Conservation (phyloP, 768 basidiomycete genomes). For the Lactifluus pinguis region DNA sequence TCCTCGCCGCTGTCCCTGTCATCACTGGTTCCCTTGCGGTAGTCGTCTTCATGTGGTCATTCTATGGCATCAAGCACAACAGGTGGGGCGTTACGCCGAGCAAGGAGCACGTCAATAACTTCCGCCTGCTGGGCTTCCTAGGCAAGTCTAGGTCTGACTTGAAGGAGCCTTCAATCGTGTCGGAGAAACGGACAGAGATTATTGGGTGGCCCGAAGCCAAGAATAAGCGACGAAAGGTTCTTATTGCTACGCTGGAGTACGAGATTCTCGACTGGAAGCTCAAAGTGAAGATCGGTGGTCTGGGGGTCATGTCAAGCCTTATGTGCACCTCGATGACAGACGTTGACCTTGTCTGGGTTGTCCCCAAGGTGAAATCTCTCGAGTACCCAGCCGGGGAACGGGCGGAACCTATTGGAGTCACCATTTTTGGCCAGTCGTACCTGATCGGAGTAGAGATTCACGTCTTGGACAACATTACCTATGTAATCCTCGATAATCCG, state of each 20-base stretch:
- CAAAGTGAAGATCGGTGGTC: conserved; percentile 95
- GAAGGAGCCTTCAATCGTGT: conserved; percentile 51
- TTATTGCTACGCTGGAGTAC: conserved; percentile 90
- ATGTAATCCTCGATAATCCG: conserved; percentile 87
- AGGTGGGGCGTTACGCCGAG: conserved; percentile 77
- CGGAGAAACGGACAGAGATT: conserved; percentile 64
- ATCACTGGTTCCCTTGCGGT: conserved; percentile 81
- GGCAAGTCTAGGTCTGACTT: conserved; percentile 61
- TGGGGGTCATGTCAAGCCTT: conserved; percentile 96
- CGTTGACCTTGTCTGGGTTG: conserved; percentile 88
- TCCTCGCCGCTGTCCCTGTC: conserved; percentile 72
- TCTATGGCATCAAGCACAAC: conserved; percentile 94
- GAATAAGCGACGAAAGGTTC: conserved; percentile 81
- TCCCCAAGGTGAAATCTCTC: conserved; percentile 91
- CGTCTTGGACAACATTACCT: conserved; percentile 89
- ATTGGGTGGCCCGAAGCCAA: conserved; percentile 95
- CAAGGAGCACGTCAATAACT: conserved; percentile 65
- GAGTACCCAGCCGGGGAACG: conserved; percentile 90
- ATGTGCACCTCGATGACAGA: conserved; percentile 99
- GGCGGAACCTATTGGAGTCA: conserved; percentile 89
- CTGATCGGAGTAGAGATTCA: conserved; percentile 95
- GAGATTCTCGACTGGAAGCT: conserved; percentile 97
- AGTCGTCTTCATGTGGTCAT: conserved; percentile 85
- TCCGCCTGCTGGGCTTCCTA: conserved; percentile 71
- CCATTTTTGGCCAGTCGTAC: conserved; percentile 93